Evolutionary conservation across 371 early-diverging fungal genomes (phyloP), one percentile per base, ranked within the genome.

Genomic region (Circinella minor): DNA sequence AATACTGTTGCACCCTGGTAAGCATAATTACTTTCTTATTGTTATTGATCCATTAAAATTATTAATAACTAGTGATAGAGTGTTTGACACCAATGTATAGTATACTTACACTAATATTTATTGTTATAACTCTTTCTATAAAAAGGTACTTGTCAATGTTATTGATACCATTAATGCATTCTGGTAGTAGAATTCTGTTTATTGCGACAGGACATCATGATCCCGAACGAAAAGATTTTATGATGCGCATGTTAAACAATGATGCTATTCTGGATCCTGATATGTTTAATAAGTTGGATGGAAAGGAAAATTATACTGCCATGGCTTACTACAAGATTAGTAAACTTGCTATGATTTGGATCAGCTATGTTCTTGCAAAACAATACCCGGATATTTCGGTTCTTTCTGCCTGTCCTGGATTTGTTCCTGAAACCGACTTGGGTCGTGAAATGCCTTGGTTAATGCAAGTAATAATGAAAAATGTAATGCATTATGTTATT

Each of bases 141-240:
- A 5, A 51, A 51, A 51, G 51, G n/a, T 51, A 57, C 14, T 14
- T 57, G 7, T 27, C 54, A 5, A 27, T 81, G 9, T 76, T 74
- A 27, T 59, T 81, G 37, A 76, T 69, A 0, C 37, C 48, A 36
- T 38, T 74, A 8, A 36, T 81, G 14, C 36, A 74, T 37, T 78
- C 81, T 3, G 57, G 78, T 43, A 68, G 71, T 18, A 69, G 77
- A 14, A 70, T 81, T 27, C 20, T 77, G 3, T 78, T 78, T 64
- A 74, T 80, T 11, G 68, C 71, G 3, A 77, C 81, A 4, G 59
- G 60, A 14, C 63, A 77, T 4, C 81, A 80, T 61, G 73, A 80
- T 36, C 72, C 72, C 13, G 62, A 68, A 46, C 59, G 55, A 36
- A 55, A 55, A 37, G 81, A 76, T 3, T 74, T 76, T 0, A 55